Evolutionary conservation across 2,329 filamentous ascomycete species (phyloP).

Genomic region (Pestalotiopsis sp.): DNA sequence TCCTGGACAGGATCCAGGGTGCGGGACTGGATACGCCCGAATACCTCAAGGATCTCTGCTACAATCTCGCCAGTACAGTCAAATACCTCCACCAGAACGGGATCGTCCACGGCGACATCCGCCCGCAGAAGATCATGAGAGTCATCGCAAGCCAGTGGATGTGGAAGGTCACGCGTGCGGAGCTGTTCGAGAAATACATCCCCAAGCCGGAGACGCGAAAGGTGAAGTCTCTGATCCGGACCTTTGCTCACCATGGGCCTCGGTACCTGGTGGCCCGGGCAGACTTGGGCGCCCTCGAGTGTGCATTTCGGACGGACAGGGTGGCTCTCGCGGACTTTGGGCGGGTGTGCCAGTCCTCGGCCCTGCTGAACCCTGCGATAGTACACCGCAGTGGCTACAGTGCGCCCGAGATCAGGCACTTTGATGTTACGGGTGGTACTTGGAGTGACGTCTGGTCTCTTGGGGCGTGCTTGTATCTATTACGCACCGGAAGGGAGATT

Average conservation of each 20-base stretch:
- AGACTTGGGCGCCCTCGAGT: background rate
- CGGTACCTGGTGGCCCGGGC: background rate
- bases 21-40: constrained; percentile 4
- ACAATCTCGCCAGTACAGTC: background rate
- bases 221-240: background rate
- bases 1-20: background rate
- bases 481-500: background rate
- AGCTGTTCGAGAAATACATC: background rate
- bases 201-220: background rate
- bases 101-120: background rate
- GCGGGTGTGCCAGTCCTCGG: background rate
- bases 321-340: constrained; percentile 2
- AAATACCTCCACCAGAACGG: background rate
- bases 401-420: background rate
- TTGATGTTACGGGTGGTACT: background rate
- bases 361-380: background rate
- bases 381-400: background rate
- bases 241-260: background rate
- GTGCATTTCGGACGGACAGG: background rate
- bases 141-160: background rate
- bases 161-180: background rate
- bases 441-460: constrained; percentile 6
- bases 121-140: constrained; percentile 4
- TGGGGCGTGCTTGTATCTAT: background rate
- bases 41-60: background rate